Base-by-base conservation (phyloP, 2,329 filamentous ascomycete species). In the Neonectria faginata region DNA sequence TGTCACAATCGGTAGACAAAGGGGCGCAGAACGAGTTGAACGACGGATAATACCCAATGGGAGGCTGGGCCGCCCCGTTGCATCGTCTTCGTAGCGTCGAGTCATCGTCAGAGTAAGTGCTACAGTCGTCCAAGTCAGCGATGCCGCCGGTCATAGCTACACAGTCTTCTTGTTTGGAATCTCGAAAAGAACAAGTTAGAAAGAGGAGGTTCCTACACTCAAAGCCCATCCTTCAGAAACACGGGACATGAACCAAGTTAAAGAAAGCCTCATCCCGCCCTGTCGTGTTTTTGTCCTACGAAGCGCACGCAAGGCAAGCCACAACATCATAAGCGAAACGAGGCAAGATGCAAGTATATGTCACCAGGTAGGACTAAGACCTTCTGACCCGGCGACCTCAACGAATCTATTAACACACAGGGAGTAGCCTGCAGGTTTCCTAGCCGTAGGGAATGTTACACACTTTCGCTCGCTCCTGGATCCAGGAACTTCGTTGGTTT, bases 81-180 rank as follows among this genome's bases (percentile, higher is more conserved):
- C 41, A 22, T 39, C 8, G 18, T 20, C 50, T 22, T 11, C 14
- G 48, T 20, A 22, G 25, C 14, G 10, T 12, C 5, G 18, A 18
- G 8, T 18, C 25, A 18, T 53, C 54, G 16, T 53, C 42, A 33
- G 60, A 45, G 25, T 56, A 44, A 7, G 14, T 27, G 29, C 36
- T 12, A 39, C 62, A 63, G 45, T 60, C 44, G 20, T 67, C 60
- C 14, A 67, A 55, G 18, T 66, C 62, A 44, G 64, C 60, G 16
- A 72, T 62, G 27, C 59, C 55, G 16, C 65, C 20, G 1, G 50
- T 54, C 69, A 72, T 72, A 4, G 36, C n/a, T 42, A 33, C 11
- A 42, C 9, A 10, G 8, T 29, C 2, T 29, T n/a, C 2, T 25
- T 25, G 5, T 25, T 25, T 25, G 25, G 6, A 25, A 25, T 25